A percentile compares a stretch with the other conserved stretches of the same genome.
These are phyloP conservation scores for Naganishia vaughanmartiniae DNA, from an alignment of 768 basidiomycete species.

Conservation along the genomic window DNA sequence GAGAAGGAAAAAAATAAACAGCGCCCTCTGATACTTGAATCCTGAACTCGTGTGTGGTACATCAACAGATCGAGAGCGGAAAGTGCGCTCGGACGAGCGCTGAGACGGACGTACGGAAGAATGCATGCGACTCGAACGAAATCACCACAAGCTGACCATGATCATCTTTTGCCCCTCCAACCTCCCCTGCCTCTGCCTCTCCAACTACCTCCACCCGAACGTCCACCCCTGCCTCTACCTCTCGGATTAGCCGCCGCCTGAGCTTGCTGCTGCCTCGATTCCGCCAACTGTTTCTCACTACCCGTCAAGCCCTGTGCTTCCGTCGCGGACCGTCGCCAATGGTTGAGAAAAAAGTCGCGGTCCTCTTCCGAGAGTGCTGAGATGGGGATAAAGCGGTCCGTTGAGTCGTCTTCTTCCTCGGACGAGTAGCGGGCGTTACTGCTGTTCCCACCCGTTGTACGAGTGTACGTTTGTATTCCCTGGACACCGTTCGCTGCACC, in stretches of 20 bases:
- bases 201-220: slow-evolving; percentile 3
- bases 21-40: no score
- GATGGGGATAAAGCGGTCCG: slow-evolving; percentile 13
- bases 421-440: not conserved
- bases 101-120: no score
- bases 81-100: no score
- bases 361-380: slow-evolving; percentile 14
- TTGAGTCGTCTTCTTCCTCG: slow-evolving; percentile 11
- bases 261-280: slow-evolving; percentile 1
- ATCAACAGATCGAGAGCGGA: no score
- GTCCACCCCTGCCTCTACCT: slow-evolving; percentile 15
- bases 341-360: slow-evolving; percentile 20
- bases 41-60: no score
- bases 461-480: not conserved
- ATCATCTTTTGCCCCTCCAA: slow-evolving; percentile 20
- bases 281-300: slow-evolving; percentile 24
- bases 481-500: not conserved
- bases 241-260: not conserved
- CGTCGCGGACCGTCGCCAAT: slow-evolving; percentile 21
- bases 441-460: not conserved
- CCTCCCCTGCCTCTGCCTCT: slow-evolving; percentile 3
- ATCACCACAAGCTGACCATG: no score
- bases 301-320: slow-evolving; percentile 11
- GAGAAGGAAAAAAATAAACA: no score
- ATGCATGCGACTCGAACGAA: no score